phyloP scores from a whole-genome alignment of 2,329 filamentous ascomycete genomes.

The Tricladium varicosporioides region DNA sequence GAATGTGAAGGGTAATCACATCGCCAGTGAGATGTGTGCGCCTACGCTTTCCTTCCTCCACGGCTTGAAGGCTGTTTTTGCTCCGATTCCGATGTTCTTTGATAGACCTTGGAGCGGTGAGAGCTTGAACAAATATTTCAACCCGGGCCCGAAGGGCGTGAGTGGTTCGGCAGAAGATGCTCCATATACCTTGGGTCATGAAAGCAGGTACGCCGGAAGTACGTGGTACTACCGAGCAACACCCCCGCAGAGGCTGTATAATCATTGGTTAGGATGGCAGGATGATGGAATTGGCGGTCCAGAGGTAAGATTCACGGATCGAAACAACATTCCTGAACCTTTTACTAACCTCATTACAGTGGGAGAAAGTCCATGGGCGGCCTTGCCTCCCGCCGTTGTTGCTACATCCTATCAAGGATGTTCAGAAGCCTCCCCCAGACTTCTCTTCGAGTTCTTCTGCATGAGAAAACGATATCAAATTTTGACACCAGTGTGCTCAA shows the following conservation, averaged over 20 bases:
- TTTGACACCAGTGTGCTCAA: not conserved
- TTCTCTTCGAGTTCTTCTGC: slow-evolving; percentile 15
- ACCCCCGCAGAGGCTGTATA: slow-evolving; percentile 56
- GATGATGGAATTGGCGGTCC: slow-evolving; percentile 53
- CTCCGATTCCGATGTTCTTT: slow-evolving; percentile 76
- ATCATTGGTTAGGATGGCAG: slow-evolving; percentile 62
- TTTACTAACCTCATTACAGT: slow-evolving; percentile 33
- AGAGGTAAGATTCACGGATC: slow-evolving; percentile 25
- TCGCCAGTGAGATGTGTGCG: slow-evolving; percentile 79
- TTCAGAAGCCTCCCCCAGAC: slow-evolving; percentile 48
- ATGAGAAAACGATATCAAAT: not conserved
- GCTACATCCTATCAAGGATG: slow-evolving; percentile 59
- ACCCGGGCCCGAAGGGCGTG: slow-evolving; percentile 54
- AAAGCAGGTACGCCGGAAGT: slow-evolving; percentile 54
- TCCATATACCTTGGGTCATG: slow-evolving; percentile 58
- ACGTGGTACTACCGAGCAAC: slow-evolving; percentile 62
- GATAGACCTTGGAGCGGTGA: slow-evolving; percentile 66
- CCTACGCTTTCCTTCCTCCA: slow-evolving; percentile 72
- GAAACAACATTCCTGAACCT: not conserved
- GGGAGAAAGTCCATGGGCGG: slow-evolving; percentile 55
- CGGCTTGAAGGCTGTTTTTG: slow-evolving; percentile 75
- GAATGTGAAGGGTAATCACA: slow-evolving; percentile 69
- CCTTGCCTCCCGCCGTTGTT: slow-evolving; percentile 58
- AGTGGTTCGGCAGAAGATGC: slow-evolving; percentile 49
- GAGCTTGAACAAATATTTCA: slow-evolving; percentile 57